phyloP scores from a whole-genome alignment of 2,329 filamentous ascomycete species.

The Fusarium cicatricum region DNA sequence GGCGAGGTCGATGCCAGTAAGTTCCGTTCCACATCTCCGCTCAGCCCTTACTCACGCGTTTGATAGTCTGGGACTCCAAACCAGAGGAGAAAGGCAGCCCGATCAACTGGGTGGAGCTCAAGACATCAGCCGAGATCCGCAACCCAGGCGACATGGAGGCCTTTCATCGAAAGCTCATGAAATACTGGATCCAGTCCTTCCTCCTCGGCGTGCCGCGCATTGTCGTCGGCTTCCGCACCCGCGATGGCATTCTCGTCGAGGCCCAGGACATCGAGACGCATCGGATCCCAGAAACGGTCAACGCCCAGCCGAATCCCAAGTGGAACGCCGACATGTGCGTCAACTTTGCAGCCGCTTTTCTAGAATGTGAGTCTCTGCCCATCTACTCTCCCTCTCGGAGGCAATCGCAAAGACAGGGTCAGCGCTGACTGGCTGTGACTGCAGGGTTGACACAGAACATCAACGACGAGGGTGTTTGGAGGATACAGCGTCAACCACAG shows the following conservation, averaged over 20 bases:
- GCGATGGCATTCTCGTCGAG: conserved; percentile 72
- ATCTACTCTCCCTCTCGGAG: neutral
- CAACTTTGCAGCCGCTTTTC: conserved; percentile 81
- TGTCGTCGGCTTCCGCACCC: conserved; percentile 85
- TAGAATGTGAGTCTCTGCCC: conserved; percentile 70
- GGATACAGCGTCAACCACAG: conserved; percentile 72
- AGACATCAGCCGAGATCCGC: conserved; percentile 80
- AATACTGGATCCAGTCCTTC: conserved; percentile 97
- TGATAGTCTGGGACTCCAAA: conserved; percentile 82
- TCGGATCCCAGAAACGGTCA: conserved; percentile 78
- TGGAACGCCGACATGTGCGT: conserved; percentile 97
- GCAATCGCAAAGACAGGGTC: neutral
- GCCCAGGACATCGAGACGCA: conserved; percentile 84
- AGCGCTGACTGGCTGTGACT: conserved; percentile 23
- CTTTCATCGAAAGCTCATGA: conserved; percentile 90
- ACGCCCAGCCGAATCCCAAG: conserved; percentile 67
- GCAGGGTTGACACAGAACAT: conserved; percentile 70
- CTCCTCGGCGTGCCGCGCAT: conserved; percentile 92
- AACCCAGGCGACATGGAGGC: conserved; percentile 73
- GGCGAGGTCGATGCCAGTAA: conserved; percentile 92
- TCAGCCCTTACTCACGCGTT: conserved; percentile 1
- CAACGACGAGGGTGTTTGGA: conserved; percentile 80
- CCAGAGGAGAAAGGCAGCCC: conserved; percentile 70
- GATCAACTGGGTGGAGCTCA: conserved; percentile 93
- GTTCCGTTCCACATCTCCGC: conserved; percentile 25